Evolutionary conservation across 331 rosid genomes (phyloP), one percentile per base, ranked within the genome.

Genomic region (Quercus phellos): DNA sequence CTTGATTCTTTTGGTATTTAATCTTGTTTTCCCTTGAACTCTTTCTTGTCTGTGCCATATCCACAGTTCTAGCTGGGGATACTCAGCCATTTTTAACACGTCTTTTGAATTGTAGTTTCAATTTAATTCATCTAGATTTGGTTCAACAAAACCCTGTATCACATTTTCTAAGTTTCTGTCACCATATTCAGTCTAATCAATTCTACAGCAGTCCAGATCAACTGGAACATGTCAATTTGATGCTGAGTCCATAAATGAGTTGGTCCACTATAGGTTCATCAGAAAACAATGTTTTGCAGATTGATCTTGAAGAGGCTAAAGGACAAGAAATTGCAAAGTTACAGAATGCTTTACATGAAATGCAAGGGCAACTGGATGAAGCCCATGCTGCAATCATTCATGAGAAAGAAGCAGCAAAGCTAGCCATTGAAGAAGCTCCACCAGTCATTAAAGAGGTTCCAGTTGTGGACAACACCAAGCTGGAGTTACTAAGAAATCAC

Each of bases 261-360:
- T 61, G 66, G 38, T 74, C 68, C 55, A 74, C 4, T 17, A 22
- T 10, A 55, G 64, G 55, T 64, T 83, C 72, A 80, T 71, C 75
- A 51, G 18, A 73, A 78, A 77, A 43, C 16, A 34, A 51, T 38
- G 55, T 80, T 72, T 82, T 77, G 76, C 83, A 93, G 96, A 64
- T 80, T 75, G 98, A 91, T 79, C 88, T 93, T 80, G 98, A 93
- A 83, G 98, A 90, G 85, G 89, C 93, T 81, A 93, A 91, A 77
- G 93, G 91, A 32, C 91, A 84, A 89, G 98, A 90, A 84, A 89
- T 89, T 82, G 72, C 76, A 7, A 93, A 87, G 81, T 77, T 93
- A 74, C 96, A 89, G 77, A 81, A 26, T 75, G 72, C 85, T 66
- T 74, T 93, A 73, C 88, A 85, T 34, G 94, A 89, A 88, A 88